Evolutionary conservation across 495 filamentous ascomycete species (phyloP), one percentile per base, ranked within the genome.

Genomic region (Aspergillus mulundensis): DNA sequence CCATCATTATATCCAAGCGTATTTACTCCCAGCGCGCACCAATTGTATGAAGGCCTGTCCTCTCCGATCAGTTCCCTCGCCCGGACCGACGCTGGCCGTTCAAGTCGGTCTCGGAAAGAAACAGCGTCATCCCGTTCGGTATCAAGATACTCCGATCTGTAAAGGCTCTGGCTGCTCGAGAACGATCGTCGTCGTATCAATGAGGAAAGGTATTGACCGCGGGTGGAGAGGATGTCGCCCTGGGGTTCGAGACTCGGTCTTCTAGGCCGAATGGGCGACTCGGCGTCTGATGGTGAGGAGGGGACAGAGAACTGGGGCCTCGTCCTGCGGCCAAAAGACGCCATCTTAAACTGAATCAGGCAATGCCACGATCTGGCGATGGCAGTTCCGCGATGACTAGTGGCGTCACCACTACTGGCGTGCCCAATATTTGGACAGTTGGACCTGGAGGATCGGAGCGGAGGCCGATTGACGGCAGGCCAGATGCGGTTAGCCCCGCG

Each of bases 171-270:
- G 8, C n/a, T 62, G n/a, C n/a, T 62, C 15, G 69, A 69, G 1
- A 64, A 34, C n/a, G 54, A 61, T n/a, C 67, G 70, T n/a, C 70
- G 55, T 23, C 70, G 61, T 12, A 63, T 63, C 32, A 67, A 44
- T 1, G 53, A 39, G 12, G 58, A 56, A 19, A 73, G 54, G 42
- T 68, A 66, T 42, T 75, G 72, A 1, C 72, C 72, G 15, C 72
- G 61, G 0, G 72, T 72, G 11, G 72, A 70, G 1, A 73, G 54
- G 32, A 75, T 67, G 41, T 73, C 70, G 14, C 60, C 63, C 39
- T 73, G 67, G 0, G 55, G 64, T 20, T 69, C 63, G 12, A 73
- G 48, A 50, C 65, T 73, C 15, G 70, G 70, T 15, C 65, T 57
- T n/a, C 66, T 62, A 0, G 69, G 69, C 14, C 50, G 61, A 24